phyloP scores from a whole-genome alignment of 495 filamentous ascomycete genomes.

The Hypoxylon perforatum region DNA sequence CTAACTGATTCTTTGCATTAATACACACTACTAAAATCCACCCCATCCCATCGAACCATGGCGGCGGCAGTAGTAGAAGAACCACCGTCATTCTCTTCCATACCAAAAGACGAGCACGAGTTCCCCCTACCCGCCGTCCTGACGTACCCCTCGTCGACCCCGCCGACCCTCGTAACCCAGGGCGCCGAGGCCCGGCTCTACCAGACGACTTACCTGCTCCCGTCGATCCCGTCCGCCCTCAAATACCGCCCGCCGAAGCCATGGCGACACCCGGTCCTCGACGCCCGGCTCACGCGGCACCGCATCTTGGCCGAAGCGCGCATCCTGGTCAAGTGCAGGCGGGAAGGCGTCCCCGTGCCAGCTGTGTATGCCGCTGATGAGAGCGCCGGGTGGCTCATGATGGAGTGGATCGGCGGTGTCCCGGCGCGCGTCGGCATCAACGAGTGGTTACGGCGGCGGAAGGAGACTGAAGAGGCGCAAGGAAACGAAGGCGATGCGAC shows the following conservation, averaged over 20 bases:
- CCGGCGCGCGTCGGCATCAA: conserved; percentile 76
- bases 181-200: conserved; percentile 96
- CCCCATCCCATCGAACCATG: conserved; percentile 16
- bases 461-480: conserved; percentile 40
- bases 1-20: neutral
- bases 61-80: conserved; percentile 8
- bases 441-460: conserved; percentile 61
- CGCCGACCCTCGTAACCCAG: conserved; percentile 77
- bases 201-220: conserved; percentile 81
- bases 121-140: conserved; percentile 70
- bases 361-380: conserved; percentile 80
- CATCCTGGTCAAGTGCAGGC: conserved; percentile 76
- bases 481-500: conserved; percentile 53
- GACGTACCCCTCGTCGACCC: conserved; percentile 69
- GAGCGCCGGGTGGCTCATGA: conserved; percentile 81
- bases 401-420: conserved; percentile 89
- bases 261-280: conserved; percentile 92
- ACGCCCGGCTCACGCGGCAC: conserved; percentile 84
- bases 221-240: conserved; percentile 77
- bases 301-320: conserved; percentile 89
- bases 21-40: no score
- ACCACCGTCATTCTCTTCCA: neutral
- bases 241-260: conserved; percentile 94
- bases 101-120: conserved; percentile 23
- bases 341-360: conserved; percentile 82